Percentiles rank a stretch among this genome's conserved stretches.
Evolutionary conservation across 164 flowering plant genomes (phyloP).

Genomic region (Nymphaea thermarum): DNA sequence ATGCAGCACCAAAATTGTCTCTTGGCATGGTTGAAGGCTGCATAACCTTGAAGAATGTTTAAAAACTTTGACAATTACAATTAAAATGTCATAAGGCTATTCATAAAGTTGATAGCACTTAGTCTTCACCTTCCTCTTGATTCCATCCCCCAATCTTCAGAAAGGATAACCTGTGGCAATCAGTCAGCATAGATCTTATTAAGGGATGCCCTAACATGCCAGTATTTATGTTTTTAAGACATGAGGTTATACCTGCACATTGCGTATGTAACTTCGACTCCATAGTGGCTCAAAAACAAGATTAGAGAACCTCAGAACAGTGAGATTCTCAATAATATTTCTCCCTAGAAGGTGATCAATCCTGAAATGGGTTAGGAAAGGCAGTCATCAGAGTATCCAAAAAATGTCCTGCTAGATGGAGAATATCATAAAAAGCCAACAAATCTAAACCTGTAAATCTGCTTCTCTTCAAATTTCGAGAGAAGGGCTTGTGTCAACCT

Average conservation of each 20-base stretch:
- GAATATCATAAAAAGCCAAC: neutral
- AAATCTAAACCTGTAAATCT: constrained; percentile 37
- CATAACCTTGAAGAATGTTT: neutral
- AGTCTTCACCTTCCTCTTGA: constrained; percentile 26
- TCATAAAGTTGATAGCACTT: neutral
- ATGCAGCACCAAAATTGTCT: neutral
- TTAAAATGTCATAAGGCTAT: no score
- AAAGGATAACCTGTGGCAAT: constrained; percentile 32
- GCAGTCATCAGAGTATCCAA: neutral
- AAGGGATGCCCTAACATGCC: neutral
- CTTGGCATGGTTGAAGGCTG: neutral
- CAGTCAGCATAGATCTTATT: neutral
- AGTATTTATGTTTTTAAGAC: neutral
- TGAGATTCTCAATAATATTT: constrained; percentile 49
- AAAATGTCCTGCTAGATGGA: neutral
- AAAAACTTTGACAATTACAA: neutral
- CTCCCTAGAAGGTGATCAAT: constrained; percentile 59
- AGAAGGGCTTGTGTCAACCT: constrained; percentile 30
- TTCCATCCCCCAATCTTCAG: constrained; percentile 36
- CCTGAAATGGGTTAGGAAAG: constrained; percentile 20
- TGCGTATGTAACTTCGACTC: constrained; percentile 37
- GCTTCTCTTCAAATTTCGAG: constrained; percentile 41
- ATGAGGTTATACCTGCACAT: constrained; percentile 31
- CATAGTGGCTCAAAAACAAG: constrained; percentile 62
- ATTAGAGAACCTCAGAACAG: constrained; percentile 50